Conservation (phyloP, 2,329 filamentous ascomycete genomes). For the Fonsecaea monophora region DNA sequence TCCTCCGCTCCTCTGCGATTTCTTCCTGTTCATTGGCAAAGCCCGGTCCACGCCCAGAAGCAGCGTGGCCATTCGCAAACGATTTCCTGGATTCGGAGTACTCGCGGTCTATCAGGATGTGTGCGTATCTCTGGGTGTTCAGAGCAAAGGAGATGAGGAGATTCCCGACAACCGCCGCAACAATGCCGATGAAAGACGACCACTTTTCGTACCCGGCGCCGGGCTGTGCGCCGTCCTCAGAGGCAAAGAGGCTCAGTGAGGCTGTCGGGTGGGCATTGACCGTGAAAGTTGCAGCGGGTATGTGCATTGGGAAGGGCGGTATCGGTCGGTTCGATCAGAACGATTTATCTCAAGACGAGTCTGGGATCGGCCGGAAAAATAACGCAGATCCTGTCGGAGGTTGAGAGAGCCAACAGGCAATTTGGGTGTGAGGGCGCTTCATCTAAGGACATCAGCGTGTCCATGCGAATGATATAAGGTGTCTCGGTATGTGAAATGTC, state of each 20-base stretch:
- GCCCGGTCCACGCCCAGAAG: conserved; percentile 5
- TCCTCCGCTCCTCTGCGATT: conserved; percentile 32
- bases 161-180: conserved; percentile 91
- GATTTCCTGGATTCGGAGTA: conserved; percentile 57
- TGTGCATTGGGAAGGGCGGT: conserved; percentile 25
- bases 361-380: conserved; percentile 5
- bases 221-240: conserved; percentile 11
- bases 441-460: conserved; percentile 8
- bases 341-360: not conserved
- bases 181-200: conserved; percentile 93
- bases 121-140: conserved; percentile 95
- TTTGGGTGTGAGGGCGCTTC: not conserved
- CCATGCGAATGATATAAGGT: not conserved
- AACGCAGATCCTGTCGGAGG: not conserved
- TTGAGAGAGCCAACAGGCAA: conserved; percentile 1
- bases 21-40: conserved; percentile 37
- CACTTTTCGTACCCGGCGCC: conserved; percentile 55
- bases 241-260: not conserved
- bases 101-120: conserved; percentile 80
- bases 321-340: not conserved
- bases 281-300: conserved; percentile 4
- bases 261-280: conserved; percentile 7
- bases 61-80: conserved; percentile 11
- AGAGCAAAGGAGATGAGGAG: conserved; percentile 92
- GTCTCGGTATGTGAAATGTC: not conserved